A percentile compares a stretch with the other conserved stretches of the same genome.
These are phyloP conservation scores for Asterochloris sp. DNA, from an alignment of 139 green algal genomes.

Conservation along the genomic window DNA sequence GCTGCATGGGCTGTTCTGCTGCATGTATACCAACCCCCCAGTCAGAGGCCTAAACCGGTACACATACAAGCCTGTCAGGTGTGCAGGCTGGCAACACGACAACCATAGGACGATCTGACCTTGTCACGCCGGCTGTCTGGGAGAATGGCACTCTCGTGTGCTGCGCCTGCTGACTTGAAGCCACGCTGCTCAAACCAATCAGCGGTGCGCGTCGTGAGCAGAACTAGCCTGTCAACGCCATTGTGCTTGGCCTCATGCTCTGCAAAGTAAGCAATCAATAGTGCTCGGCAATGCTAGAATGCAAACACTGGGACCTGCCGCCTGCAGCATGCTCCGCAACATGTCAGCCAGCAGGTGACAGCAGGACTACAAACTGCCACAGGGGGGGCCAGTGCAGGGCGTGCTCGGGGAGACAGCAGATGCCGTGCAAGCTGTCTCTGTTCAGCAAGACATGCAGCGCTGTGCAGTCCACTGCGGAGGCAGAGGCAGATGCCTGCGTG, in stretches of 20 bases:
- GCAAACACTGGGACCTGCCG: too few relatives aligned
- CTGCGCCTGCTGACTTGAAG: slow-evolving; percentile 39
- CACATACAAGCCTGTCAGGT: neutral
- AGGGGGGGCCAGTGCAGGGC: too few relatives aligned
- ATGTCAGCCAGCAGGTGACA: too few relatives aligned
- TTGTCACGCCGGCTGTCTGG: slow-evolving; percentile 8
- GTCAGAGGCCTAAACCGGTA: too few relatives aligned
- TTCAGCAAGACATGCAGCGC: too few relatives aligned
- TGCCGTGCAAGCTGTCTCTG: too few relatives aligned
- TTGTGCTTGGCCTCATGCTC: slow-evolving; percentile 46
- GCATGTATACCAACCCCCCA: neutral
- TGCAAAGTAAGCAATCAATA: slow-evolving; percentile 16
- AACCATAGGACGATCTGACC: neutral
- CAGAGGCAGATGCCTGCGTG: neutral
- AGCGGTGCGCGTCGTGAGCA: slow-evolving; percentile 78
- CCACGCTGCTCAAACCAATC: slow-evolving; percentile 85
- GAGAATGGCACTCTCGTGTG: slow-evolving; percentile 16
- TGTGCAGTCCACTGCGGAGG: too few relatives aligned
- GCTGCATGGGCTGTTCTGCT: too few relatives aligned
- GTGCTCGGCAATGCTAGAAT: neutral
- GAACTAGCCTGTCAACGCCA: slow-evolving; percentile 62
- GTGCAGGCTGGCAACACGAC: neutral
- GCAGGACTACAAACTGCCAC: too few relatives aligned
- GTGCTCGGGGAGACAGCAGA: too few relatives aligned
- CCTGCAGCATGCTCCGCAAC: too few relatives aligned